Percentiles rank a stretch among this genome's conserved stretches.
Conservation (phyloP, 2,329 filamentous ascomycete species). For the Purpureocillium takamizusanense region DNA sequence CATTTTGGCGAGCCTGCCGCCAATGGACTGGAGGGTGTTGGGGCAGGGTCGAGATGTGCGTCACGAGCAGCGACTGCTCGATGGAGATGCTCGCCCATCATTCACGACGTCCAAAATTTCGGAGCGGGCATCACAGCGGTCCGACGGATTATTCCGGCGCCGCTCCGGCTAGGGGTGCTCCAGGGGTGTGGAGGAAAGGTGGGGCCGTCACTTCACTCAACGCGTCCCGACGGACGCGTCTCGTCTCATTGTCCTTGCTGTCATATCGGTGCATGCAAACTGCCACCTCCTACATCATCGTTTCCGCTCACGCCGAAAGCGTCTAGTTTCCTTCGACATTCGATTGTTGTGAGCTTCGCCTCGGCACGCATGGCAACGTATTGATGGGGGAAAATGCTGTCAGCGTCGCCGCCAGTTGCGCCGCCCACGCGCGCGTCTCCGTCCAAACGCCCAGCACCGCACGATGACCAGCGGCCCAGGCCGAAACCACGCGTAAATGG, state of each 20-base stretch:
- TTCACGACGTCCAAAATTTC: conserved; percentile 19
- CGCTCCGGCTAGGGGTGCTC: conserved; percentile 5
- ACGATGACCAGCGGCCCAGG: conserved; percentile 23
- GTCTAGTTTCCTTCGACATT: too few relatives aligned
- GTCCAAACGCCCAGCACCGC: conserved; percentile 25
- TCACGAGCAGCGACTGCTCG: conserved; percentile 2
- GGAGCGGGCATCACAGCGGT: conserved; percentile 10
- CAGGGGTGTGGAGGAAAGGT: conserved; percentile 12
- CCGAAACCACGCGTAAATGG: conserved; percentile 24
- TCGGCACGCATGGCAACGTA: background rate
- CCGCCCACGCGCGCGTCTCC: conserved; percentile 43
- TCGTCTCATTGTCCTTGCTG: conserved; percentile 3
- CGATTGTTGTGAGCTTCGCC: background rate
- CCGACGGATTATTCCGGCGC: conserved; percentile 19
- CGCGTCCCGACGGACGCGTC: conserved; percentile 11
- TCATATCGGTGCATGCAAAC: too few relatives aligned
- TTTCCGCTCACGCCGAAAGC: too few relatives aligned
- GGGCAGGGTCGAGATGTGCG: conserved; percentile 2
- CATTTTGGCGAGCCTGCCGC: conserved; percentile 31
- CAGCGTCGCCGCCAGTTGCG: conserved; percentile 48
- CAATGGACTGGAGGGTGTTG: conserved; percentile 4
- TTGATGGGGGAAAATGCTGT: conserved; percentile 51
- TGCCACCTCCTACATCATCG: too few relatives aligned
- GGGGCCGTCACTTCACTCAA: conserved; percentile 8
- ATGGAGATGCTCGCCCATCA: background rate